A percentile compares a stretch with the other conserved stretches of the same genome.
Evolutionary conservation across 257 asterid genomes (phyloP).

Genomic region (Asclepias syriaca): DNA sequence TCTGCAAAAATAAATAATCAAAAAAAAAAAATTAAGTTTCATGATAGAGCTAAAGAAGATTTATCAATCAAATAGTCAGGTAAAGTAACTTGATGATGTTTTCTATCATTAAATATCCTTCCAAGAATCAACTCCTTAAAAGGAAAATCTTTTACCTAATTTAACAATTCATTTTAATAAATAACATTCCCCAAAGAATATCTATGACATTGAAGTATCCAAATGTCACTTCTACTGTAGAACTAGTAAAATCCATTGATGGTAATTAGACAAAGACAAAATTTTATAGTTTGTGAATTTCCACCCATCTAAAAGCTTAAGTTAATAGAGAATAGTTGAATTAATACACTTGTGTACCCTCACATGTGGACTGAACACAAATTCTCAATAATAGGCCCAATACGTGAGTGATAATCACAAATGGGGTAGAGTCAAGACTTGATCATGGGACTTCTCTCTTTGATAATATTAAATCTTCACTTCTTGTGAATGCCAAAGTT

Average conservation of each 20-base stretch:
- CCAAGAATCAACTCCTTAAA: not conserved
- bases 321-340: no score
- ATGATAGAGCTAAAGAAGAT: not conserved
- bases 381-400: no score
- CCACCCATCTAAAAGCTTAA: no score
- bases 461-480: no score
- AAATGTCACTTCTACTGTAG: not conserved
- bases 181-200: not conserved
- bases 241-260: not conserved
- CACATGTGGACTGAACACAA: no score
- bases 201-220: not conserved
- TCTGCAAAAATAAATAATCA: slow-evolving; percentile 40
- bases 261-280: not conserved
- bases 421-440: no score
- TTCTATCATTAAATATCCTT: not conserved
- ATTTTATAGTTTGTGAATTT: not conserved
- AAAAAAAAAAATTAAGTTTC: not conserved
- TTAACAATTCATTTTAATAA: not conserved
- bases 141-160: not conserved
- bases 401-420: no score
- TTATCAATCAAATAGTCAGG: not conserved
- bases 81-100: not conserved
- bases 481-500: no score
- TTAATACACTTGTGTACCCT: no score
- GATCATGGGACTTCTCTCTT: no score